Percentiles rank a stretch among this genome's conserved stretches.
Evolutionary conservation across 2,329 filamentous ascomycete species (phyloP).

Genomic region (Podosphaera leucotricha): DNA sequence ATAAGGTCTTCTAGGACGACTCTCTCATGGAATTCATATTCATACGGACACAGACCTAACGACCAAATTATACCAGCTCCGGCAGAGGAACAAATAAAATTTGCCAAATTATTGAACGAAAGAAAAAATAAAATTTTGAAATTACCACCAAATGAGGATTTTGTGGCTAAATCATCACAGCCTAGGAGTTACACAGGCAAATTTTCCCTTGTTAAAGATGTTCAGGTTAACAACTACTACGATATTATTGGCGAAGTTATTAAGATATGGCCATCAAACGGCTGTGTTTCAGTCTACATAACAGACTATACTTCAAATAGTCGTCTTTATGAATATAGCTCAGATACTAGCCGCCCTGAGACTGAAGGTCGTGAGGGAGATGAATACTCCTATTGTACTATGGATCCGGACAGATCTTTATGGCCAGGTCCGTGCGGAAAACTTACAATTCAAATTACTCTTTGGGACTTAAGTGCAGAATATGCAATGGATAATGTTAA

Average conservation of each 20-base stretch:
- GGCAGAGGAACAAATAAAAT: conserved; percentile 12
- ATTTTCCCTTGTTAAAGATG: conserved; percentile 40
- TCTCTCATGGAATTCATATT: background rate
- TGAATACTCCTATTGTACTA: conserved; percentile 27
- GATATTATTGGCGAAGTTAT: conserved; percentile 54
- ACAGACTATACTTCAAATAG: conserved; percentile 63
- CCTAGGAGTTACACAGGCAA: conserved; percentile 28
- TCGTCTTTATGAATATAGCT: conserved; percentile 25
- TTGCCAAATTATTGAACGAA: conserved; percentile 26
- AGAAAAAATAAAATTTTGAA: conserved; percentile 18
- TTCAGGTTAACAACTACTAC: conserved; percentile 30
- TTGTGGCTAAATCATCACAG: conserved; percentile 17
- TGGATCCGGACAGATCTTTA: conserved; percentile 11
- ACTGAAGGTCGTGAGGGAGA: conserved; percentile 25
- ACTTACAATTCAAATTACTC: conserved; percentile 44
- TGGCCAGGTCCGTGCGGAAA: conserved; percentile 60
- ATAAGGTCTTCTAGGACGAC: background rate
- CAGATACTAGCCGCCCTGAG: conserved; percentile 6
- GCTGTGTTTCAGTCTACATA: conserved; percentile 37
- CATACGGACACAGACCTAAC: background rate
- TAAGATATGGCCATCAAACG: conserved; percentile 23
- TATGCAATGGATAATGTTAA: conserved; percentile 32
- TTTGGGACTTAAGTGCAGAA: conserved; percentile 43
- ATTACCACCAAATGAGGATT: conserved; percentile 23
- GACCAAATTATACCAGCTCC: conserved; percentile 2